Evolutionary conservation across 2,329 filamentous ascomycete genomes (phyloP).

Genomic region (Penicillium sp.): DNA sequence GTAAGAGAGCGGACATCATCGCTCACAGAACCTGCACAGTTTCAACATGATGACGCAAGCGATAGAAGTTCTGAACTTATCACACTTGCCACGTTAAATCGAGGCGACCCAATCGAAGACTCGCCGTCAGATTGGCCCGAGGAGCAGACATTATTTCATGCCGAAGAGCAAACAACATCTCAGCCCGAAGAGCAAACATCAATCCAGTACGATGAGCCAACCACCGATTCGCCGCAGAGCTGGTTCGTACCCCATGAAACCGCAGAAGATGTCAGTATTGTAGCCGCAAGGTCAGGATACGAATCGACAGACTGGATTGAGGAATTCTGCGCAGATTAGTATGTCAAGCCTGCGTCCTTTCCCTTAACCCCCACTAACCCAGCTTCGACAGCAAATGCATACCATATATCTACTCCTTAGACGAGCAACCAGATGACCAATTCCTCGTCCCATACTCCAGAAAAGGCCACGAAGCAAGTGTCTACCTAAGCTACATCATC

Average conservation of each 20-base stretch:
- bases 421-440: neutral
- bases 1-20: neutral
- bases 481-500: conserved; percentile 63
- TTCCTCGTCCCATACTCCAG: conserved; percentile 25
- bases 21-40: neutral
- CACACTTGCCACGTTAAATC: neutral
- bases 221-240: neutral
- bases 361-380: neutral
- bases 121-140: too few relatives aligned
- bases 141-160: too few relatives aligned
- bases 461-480: conserved; percentile 63
- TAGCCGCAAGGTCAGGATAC: neutral
- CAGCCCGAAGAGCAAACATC: neutral
- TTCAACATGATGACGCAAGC: neutral
- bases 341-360: neutral
- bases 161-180: too few relatives aligned
- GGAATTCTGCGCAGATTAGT: neutral
- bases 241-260: neutral
- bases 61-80: neutral
- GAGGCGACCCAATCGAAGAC: neutral
- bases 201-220: neutral
- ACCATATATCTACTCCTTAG: neutral
- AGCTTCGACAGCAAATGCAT: neutral
- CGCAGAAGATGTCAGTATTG: neutral
- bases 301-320: neutral